Base-by-base conservation (phyloP, 2,329 filamentous ascomycete genomes). In the Xenosphaeropsis pyriputrescens region DNA sequence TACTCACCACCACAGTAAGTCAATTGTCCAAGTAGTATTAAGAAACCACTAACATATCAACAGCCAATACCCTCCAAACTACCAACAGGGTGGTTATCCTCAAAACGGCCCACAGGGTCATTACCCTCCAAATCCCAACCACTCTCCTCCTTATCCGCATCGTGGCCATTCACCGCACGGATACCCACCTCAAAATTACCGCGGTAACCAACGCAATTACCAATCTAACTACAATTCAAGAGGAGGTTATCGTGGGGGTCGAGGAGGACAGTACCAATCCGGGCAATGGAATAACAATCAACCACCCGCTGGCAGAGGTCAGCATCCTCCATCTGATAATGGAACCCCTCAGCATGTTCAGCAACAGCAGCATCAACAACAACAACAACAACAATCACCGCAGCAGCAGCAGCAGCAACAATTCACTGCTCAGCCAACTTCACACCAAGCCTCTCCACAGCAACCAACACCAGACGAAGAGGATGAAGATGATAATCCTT, bases 241-340 rank as follows among this genome's bases (percentile, higher is more conserved):
- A 37, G 50, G 51, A 14, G 50, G 51, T 32, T 64, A 69, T 41
- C 68, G 79, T 37, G 75, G 75, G 29, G 48, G 52, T 11, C 74
- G 75, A 33, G 51, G 53, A 29, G 62, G 64, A 44, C 62, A 77
- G 59, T 71, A 79, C 63, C 67, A 77, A 58, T 74, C 82, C 58
- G 55, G 76, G 2, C 82, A 85, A 34, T 88, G 84, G 80, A 80
- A 72, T 39, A 38, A 32, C 16, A 45, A 40, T 30, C 64, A 65
- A 35, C 63, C 68, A 14, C 64, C 66, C 39, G 64, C 67, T 48
- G 70, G 68, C 52, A 63, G 70, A 40, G 50, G 55, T 29, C 54
- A 60, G 40, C 47, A 62, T 38, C 54, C 56, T 38, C 64, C 63
- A 39, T 54, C 59, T 17, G 57, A 50, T 2, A 50, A 50, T 35